Evolutionary conservation across 2,329 filamentous ascomycete genomes (phyloP).

Genomic region (Fusarium sp.): DNA sequence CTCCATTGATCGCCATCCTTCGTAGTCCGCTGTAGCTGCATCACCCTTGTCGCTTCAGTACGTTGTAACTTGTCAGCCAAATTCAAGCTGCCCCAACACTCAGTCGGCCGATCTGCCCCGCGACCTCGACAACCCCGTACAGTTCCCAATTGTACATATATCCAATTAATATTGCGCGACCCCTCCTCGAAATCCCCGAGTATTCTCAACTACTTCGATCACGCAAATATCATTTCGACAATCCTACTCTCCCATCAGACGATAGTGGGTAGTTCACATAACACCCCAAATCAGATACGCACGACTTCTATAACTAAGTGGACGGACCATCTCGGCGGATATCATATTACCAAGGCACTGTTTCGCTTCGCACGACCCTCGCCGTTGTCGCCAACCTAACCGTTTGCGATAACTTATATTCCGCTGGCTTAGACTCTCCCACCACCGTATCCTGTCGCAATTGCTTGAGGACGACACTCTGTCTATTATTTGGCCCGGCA

Average conservation of each 20-base stretch:
- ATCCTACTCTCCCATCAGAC: slow-evolving; percentile 20
- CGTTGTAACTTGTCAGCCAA: slow-evolving; percentile 30
- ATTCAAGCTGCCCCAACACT: slow-evolving; percentile 31
- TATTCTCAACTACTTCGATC: slow-evolving; percentile 10
- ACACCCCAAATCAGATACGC: slow-evolving; percentile 30
- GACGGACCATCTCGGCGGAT: slow-evolving; percentile 36
- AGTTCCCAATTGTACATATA: slow-evolving; percentile 31
- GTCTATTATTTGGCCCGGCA: slow-evolving; percentile 36
- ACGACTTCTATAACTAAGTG: slow-evolving; percentile 36
- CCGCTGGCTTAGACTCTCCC: slow-evolving; percentile 4
- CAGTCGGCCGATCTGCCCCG: slow-evolving; percentile 25
- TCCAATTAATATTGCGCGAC: slow-evolving; percentile 24
- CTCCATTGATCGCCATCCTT: slow-evolving; percentile 23
- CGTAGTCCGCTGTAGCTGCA: slow-evolving; percentile 25
- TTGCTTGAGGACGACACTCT: slow-evolving; percentile 43
- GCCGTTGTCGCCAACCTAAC: slow-evolving; percentile 26
- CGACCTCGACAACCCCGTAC: slow-evolving; percentile 31
- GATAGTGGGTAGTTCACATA: slow-evolving; percentile 29
- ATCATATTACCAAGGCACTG: slow-evolving; percentile 25
- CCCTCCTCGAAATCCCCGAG: slow-evolving; percentile 11
- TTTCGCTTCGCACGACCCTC: slow-evolving; percentile 29
- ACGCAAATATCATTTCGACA: slow-evolving; percentile 21
- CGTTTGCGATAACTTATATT: slow-evolving; percentile 12
- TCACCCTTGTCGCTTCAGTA: slow-evolving; percentile 25
- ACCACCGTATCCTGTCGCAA: slow-evolving; percentile 20